Evolutionary conservation across 1,284 basidiomycete genomes (phyloP), one percentile per base, ranked within the genome.

Genomic region (Mrakiaceae sp.): DNA sequence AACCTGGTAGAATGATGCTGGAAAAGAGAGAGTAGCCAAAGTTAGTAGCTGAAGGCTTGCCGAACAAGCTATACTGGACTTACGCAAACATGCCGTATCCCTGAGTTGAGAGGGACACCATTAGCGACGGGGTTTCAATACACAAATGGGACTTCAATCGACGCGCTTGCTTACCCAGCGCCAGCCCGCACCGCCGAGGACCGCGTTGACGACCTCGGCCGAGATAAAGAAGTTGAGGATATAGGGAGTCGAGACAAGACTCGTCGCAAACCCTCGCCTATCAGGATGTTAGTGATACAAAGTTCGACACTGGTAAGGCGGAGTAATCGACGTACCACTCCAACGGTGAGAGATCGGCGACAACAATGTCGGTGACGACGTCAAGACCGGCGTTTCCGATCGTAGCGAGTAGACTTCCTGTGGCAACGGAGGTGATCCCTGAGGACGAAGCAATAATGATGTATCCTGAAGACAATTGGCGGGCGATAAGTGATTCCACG

Each of bases 51-150:
- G 27, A 27, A 27, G 27, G 27, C 27, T 27, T 27, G 27, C 27
- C 27, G 27, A 27, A 27, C 27, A 27, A 27, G 27, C 27, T 27
- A 27, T 27, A 27, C 27, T 27, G 27, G 27, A 27, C 27, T 27
- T 27, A 27, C 11, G 51, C 51, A 52, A 52, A 72, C 59, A 61
- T 61, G 42, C 47, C 59, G 51, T 61, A 61, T 9, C 51, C 51
- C 51, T 39, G 27, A 27, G 27, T 27, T 27, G 27, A 27, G 27
- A 27, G 27, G 2, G 27, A 27, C 1, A 27, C 27, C 27, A 27
- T 1, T 27, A 27, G 27, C 27, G 27, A 27, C 27, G 27, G 27
- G 27, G 27, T 27, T 27, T 27, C 27, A 27, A 27, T 2, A 27
- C 27, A 27, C 27, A 27, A 27, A 27, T 27, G 27, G 27, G 27